Base-by-base conservation (phyloP, 371 early-diverging fungal genomes). In the Capniomyces stellatus region DNA sequence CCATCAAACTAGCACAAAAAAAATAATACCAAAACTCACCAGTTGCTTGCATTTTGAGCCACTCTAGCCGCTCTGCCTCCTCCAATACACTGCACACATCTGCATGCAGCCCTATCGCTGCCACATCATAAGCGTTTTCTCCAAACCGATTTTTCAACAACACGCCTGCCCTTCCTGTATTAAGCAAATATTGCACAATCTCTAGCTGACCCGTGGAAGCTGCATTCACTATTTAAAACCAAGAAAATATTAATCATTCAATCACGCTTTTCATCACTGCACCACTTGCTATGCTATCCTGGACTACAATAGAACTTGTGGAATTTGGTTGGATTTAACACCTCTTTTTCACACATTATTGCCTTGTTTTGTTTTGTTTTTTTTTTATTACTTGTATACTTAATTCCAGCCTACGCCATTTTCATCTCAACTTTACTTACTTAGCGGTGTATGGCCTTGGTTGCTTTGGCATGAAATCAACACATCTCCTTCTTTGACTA, bases 101-200 rank as follows among this genome's bases (percentile, higher is more conserved):
- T 3, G 77, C 70, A 43, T 79, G 62, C 41, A 75, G 75, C 19
- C 69, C 64, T 28, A 75, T 75, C 0, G 87, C 85, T 22, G 87
- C 87, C 23, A 81, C 77, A 63, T 87, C 87, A 64, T 85, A 84
- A 0, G 90, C 88, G 18, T 78, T 73, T 54, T 89, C 89, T 2
- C 74, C 81, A 60, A 77, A 75, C 8, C 61, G 70, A 55, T 86
- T 86, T 48, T 73, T 51, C 3, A 76, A 29, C 80, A 62, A 4
- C 76, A 59, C 0, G 83, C 81, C 50, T 85, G 74, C 12, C 86
- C 81, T 52, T 72, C 72, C 54, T 75, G 51, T 67, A 4, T 68
- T 62, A 42, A 89, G 61, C 29, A 88, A 65, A 51, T 79, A 77
- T 43, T 79, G 69, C 18, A 81, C 82, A 59, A 85, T 76, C 4